Conservation (phyloP, 1,284 basidiomycete genomes). For the Volvariella volvacea region DNA sequence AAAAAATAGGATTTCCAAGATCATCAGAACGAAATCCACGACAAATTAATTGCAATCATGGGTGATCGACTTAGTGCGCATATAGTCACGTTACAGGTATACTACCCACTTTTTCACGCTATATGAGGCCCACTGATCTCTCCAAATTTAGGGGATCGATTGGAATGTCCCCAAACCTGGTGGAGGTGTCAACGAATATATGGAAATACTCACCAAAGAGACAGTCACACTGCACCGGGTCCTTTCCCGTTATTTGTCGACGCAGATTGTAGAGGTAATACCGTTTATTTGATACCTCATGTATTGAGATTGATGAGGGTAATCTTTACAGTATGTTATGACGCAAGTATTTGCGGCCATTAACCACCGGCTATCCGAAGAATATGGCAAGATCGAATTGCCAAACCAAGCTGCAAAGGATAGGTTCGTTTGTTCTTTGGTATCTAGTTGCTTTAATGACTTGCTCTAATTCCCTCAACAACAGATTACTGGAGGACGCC, state of each 20-base stretch:
- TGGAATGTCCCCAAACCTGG: conserved; percentile 63
- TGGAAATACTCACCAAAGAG: conserved; percentile 91
- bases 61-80: conserved; percentile 89
- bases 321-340: conserved; percentile 70
- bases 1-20: conserved; percentile 86
- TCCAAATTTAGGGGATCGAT: conserved; percentile 49
- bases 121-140: not conserved
- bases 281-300: conserved; percentile 6
- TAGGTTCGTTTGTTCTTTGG: conserved; percentile 42
- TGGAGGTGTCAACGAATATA: conserved; percentile 77
- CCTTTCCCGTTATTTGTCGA: conserved; percentile 82
- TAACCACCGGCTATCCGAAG: conserved; percentile 81
- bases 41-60: conserved; percentile 98
- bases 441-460: conserved; percentile 9
- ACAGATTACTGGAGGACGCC: conserved; percentile 74
- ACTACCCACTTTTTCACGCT: conserved; percentile 13
- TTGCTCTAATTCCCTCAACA: conserved; percentile 2
- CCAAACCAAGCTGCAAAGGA: conserved; percentile 78
- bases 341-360: conserved; percentile 89
- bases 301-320: conserved; percentile 8
- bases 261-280: conserved; percentile 73
- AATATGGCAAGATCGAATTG: conserved; percentile 76
- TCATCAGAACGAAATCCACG: conserved; percentile 98
- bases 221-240: conserved; percentile 96
- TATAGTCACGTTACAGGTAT: conserved; percentile 70